A percentile compares a stretch with the other conserved stretches of the same genome.
Evolutionary conservation across 768 basidiomycete species (phyloP).

Genomic region (Tulasnella sp.): DNA sequence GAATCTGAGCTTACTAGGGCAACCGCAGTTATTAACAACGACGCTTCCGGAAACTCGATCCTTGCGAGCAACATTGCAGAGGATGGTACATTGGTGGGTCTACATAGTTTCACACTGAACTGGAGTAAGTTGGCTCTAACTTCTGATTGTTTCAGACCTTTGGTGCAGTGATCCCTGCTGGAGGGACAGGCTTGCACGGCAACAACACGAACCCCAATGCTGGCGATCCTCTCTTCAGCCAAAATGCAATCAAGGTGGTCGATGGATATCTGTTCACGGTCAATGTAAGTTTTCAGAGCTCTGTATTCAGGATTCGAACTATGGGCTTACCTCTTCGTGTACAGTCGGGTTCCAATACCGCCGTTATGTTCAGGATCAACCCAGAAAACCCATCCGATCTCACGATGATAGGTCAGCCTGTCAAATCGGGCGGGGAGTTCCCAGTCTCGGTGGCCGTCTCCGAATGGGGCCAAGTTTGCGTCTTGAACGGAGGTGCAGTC

Average conservation of each 20-base stretch:
- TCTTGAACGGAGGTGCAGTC: slow-evolving; percentile 23
- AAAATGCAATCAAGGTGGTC: slow-evolving; percentile 50
- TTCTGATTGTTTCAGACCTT: slow-evolving; percentile 40
- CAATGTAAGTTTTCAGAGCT: slow-evolving; percentile 41
- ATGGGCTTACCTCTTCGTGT: not conserved
- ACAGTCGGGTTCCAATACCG: slow-evolving; percentile 55
- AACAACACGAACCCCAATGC: slow-evolving; percentile 40
- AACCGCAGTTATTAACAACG: slow-evolving; percentile 55
- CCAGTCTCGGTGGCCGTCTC: slow-evolving; percentile 23
- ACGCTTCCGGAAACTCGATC: slow-evolving; percentile 52
- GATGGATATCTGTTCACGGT: slow-evolving; percentile 48
- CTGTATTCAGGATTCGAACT: not conserved
- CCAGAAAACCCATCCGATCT: slow-evolving; percentile 50
- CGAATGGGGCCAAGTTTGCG: slow-evolving; percentile 4
- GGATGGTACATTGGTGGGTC: slow-evolving; percentile 45
- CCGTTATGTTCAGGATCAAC: slow-evolving; percentile 49
- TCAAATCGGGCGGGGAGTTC: slow-evolving; percentile 47
- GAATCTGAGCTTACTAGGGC: too few species aligned
- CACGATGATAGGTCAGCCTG: slow-evolving; percentile 51
- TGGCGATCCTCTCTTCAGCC: slow-evolving; percentile 51
- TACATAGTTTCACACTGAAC: not conserved
- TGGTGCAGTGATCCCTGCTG: slow-evolving; percentile 43
- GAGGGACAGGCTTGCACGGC: slow-evolving; percentile 48
- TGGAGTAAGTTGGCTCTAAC: not conserved
- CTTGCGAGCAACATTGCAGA: slow-evolving; percentile 50